These are phyloP conservation scores for Aspergillus uvarum DNA, from an alignment of 2,329 filamentous ascomycete genomes.

Conservation along the genomic window DNA sequence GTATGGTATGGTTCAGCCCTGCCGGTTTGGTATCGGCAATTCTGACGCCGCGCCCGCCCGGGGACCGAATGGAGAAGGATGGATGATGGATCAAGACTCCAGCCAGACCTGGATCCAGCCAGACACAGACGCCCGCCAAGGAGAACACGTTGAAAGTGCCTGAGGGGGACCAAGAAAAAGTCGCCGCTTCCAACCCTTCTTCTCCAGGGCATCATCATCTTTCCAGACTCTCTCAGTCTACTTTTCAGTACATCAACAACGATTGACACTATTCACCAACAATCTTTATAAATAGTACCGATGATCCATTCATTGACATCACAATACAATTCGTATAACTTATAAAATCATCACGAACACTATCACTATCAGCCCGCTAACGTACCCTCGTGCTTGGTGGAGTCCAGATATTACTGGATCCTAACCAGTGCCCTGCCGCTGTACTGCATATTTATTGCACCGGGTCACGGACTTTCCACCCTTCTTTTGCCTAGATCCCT, in stretches of 20 bases:
- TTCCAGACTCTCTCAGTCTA: no score
- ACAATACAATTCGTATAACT: no score
- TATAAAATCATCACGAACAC: no score
- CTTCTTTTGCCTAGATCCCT: slow-evolving; percentile 16
- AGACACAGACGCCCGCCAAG: slow-evolving; percentile 9
- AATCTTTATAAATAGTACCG: no score
- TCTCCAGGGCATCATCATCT: not conserved
- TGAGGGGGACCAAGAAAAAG: not conserved
- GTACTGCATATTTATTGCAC: slow-evolving; percentile 6
- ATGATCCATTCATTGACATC: no score
- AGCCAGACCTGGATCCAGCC: slow-evolving; percentile 3
- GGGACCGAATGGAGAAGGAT: slow-evolving; percentile 6
- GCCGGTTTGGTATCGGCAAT: slow-evolving; percentile 17
- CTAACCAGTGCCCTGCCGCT: slow-evolving; percentile 9
- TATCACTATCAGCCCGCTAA: not conserved
- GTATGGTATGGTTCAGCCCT: slow-evolving; percentile 24
- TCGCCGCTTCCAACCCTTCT: not conserved
- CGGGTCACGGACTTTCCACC: slow-evolving; percentile 12
- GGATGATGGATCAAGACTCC: not conserved
- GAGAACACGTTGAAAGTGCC: slow-evolving; percentile 28
- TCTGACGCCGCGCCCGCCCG: slow-evolving; percentile 1
- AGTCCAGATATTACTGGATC: not conserved
- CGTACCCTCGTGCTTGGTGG: not conserved
- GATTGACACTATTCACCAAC: no score
- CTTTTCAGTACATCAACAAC: no score